Evolutionary conservation across 176 grass and related monocot species (phyloP), one percentile per base, ranked within the genome.

Genomic region (Carex parvula): DNA sequence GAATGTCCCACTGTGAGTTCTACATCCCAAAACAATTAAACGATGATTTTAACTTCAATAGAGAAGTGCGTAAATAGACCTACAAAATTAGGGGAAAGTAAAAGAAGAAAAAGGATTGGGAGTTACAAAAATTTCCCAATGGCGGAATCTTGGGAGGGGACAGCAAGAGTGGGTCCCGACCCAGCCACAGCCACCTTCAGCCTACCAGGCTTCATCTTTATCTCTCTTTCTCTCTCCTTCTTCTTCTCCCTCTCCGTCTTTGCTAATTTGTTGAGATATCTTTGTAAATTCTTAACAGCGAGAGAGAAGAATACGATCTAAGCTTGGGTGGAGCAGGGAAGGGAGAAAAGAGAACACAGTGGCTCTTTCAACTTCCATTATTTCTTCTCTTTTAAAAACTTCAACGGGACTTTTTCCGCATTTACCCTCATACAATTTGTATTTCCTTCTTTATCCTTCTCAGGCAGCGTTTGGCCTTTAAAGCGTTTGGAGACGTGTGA

Each of bases 1-100:
- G 81, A 99, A 99, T 54, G 97, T 99, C 32, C 97, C 97, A 87
- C 97, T 99, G 53, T 94, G 88, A 82, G 97, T 99, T 85, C 97
- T 99, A 59, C 20, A 83, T 21, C 37, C 39, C 63, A 53, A 64
- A 65, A 21, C 58, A 66, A 80, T 44, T 53, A 2, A 66, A 39
- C 3, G 56, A 65, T 0, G 20, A 46, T 44, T 44, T 62, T 13
- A 32, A 17, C 60, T 62, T 60, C 17, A 86, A 44, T 58, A 64
- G 42, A 54, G 58, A 46, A 62, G 17, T 29, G 21, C 39, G 35
- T 2, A 89, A 80, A 18, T 81, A 75, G 66, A 22, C 52, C 64
- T 57, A 70, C 42, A 64, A 30, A 52, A 41, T 13, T 14, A 30
- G 5, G 57, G 60, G 57, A 6, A 15, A 64, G 11, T 11, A 56